Percentiles rank a stretch among this genome's conserved stretches.
Conservation (phyloP, 108 stramenopile genomes). For the Epipyxis sp. region DNA sequence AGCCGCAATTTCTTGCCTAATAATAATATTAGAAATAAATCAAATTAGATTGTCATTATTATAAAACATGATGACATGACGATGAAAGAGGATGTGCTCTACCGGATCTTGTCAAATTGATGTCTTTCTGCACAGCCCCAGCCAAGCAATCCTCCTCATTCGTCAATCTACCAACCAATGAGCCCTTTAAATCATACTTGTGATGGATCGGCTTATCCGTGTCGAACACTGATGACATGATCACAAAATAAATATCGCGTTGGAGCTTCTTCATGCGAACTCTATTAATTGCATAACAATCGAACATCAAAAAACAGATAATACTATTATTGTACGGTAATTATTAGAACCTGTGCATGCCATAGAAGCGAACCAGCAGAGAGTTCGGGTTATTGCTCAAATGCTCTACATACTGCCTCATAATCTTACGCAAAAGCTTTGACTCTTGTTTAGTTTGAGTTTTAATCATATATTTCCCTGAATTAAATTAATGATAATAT, state of each 20-base stretch:
- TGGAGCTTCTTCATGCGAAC: not conserved
- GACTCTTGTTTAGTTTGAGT: constrained; percentile 44
- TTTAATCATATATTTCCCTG: constrained; percentile 48
- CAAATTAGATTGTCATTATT: too few relatives aligned
- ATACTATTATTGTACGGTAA: not conserved
- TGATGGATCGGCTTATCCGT: constrained; percentile 16
- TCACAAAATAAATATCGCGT: constrained; percentile 38
- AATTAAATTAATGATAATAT: too few relatives aligned
- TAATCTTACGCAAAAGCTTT: constrained; percentile 36
- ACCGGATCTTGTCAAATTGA: constrained; percentile 38
- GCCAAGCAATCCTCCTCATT: constrained; percentile 43
- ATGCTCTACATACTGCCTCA: constrained; percentile 45
- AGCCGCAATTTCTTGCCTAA: constrained; percentile 26
- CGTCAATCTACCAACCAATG: constrained; percentile 36
- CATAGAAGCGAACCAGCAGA: constrained; percentile 46
- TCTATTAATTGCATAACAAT: not conserved
- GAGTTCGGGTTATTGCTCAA: constrained; percentile 31
- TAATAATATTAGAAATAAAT: too few relatives aligned
- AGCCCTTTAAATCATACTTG: constrained; percentile 48
- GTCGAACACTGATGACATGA: constrained; percentile 42
- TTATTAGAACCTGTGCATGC: constrained; percentile 42
- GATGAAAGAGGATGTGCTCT: too few relatives aligned
- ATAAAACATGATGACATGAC: too few relatives aligned
- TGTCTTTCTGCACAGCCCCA: constrained; percentile 46
- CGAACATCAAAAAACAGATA: not conserved